Base-by-base conservation (phyloP, 345 rosid genomes). In the Viola odorata region DNA sequence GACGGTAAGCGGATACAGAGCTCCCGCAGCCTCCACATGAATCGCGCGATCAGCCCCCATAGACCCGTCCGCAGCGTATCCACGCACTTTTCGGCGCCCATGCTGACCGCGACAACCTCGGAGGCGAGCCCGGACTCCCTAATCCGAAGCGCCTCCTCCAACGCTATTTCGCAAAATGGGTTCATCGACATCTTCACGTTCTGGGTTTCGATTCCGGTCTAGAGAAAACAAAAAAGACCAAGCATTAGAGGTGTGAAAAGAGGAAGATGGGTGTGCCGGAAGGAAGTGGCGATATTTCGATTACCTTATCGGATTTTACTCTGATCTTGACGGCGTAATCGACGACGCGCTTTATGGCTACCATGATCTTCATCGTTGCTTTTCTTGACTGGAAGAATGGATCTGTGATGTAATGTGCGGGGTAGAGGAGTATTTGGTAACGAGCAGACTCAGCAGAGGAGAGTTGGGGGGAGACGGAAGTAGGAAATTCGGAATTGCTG, bases 141-240 rank as follows among this genome's bases (percentile, higher is more conserved):
- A 65, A 92, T 87, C 57, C 88, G 78, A 42, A 92, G 80, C 37
- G 98, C 96, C 75, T 92, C 96, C 50, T 89, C 98, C 49, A 89
- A 60, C 0, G 96, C 98, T 55, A 92, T 89, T 82, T 89, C 94
- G 67, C 98, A 92, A 70, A 92, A 92, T 4, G 97, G 98, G 65
- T 92, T 92, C 94, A 92, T 92, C 51, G 98, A 92, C 98, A 92
- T 89, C 82, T 89, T 92, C 68, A 92, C 94, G 69, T 87, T 92
- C 55, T 80, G 79, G 57, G 97, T 92, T 80, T 92, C 94, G 59
- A 92, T 91, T 12, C 96, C 98, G 7, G 75, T 92, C 96, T 91
- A 63, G 75, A 41, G 41, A 45, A 41, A 44, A 7, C 60, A 41
- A 42, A 37, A 49, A 50, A 12, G 16, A n/a, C 0, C 36, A 6